Conservation (phyloP, 2,329 filamentous ascomycete genomes). For the Cordyceps farinosa region DNA sequence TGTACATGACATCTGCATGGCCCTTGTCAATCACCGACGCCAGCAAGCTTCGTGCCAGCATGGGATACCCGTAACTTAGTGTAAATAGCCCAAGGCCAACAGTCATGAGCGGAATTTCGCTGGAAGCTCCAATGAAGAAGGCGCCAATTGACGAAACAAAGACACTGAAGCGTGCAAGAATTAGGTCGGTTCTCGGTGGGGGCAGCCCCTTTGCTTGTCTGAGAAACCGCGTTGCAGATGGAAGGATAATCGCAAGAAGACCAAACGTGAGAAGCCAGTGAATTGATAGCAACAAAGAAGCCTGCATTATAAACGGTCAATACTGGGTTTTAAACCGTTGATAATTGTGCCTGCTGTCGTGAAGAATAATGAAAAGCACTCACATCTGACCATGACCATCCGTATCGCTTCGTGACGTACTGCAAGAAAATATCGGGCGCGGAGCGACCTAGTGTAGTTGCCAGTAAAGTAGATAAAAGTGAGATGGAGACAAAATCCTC, state of each 20-base stretch:
- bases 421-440: constrained; percentile 20
- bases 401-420: constrained; percentile 19
- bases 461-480: constrained; percentile 5
- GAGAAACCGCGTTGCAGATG: background rate
- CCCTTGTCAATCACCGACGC: constrained; percentile 19
- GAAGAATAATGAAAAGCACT: background rate
- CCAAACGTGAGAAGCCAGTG: background rate
- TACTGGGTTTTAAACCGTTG: too few relatives aligned
- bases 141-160: background rate
- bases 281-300: background rate
- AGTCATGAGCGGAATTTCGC: constrained; percentile 12
- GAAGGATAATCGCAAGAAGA: background rate
- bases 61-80: background rate
- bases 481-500: background rate
- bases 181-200: background rate
- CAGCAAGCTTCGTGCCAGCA: constrained; percentile 21
- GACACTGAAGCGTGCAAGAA: background rate
- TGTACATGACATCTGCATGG: constrained; percentile 21
- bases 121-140: background rate
- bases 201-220: background rate
- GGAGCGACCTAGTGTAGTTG: constrained; percentile 17
- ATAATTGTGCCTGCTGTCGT: too few relatives aligned
- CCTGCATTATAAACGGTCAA: background rate
- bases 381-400: constrained; percentile 21
- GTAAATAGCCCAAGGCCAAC: constrained; percentile 5